These are phyloP conservation scores for Haematococcus lacustris DNA, from an alignment of 139 green algal species.

Conservation along the genomic window DNA sequence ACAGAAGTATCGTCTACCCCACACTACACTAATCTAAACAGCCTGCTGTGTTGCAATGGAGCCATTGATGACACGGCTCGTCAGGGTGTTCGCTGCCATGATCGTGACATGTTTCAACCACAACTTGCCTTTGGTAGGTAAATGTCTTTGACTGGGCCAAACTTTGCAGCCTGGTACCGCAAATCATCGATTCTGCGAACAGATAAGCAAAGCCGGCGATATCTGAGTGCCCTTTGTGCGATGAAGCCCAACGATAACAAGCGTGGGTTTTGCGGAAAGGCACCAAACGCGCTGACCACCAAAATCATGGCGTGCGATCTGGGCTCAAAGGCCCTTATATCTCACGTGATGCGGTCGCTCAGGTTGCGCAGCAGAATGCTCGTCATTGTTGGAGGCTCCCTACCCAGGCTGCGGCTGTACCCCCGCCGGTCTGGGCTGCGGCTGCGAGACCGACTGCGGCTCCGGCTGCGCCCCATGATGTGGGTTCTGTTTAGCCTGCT, in stretches of 20 bases:
- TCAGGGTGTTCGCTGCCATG: no score
- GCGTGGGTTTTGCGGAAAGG: background rate
- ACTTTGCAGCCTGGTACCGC: background rate
- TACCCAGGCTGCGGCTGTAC: background rate
- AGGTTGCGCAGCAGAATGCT: background rate
- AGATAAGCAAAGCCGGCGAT: background rate
- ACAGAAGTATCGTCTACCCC: no score
- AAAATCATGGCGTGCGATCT: background rate
- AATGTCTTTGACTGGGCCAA: background rate
- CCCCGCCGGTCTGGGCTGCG: background rate
- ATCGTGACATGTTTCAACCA: no score
- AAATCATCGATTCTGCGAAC: background rate
- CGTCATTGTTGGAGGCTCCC: no score
- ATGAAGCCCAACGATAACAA: background rate
- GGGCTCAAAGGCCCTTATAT: no score
- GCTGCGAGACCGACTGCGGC: background rate
- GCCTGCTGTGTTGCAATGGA: no score
- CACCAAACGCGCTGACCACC: background rate
- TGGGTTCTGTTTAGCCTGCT: no score
- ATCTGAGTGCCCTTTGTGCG: background rate
- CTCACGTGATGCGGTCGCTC: background rate
- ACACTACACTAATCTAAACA: no score
- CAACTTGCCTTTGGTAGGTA: slow-evolving; percentile 3
- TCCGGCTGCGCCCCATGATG: no score
- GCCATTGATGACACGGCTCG: no score